These are phyloP conservation scores for Rosa chinensis DNA, from an alignment of 306 rosid genomes.

Conservation along the genomic window DNA sequence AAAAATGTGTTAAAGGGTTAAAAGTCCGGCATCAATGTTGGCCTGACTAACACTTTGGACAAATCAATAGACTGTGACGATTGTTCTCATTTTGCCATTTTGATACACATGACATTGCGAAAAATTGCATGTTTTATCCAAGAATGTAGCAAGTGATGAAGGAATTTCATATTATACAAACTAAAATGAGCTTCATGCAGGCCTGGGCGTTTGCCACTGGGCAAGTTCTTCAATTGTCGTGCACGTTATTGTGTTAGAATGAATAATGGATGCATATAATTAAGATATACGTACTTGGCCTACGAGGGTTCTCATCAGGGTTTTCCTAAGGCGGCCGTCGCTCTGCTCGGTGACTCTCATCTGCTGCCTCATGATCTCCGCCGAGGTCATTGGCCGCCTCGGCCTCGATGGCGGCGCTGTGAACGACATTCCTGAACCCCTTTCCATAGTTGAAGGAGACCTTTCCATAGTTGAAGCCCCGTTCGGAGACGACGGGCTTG, in stretches of 20 bases:
- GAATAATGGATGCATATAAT: neutral
- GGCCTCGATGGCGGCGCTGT: conserved; percentile 47
- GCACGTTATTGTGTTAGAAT: neutral
- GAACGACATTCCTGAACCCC: conserved; percentile 34
- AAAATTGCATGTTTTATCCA: neutral
- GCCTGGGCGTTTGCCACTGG: no score
- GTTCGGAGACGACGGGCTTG: conserved; percentile 54
- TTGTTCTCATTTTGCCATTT: neutral
- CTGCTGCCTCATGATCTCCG: conserved; percentile 97
- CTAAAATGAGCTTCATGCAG: no score
- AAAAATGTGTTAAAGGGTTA: neutral
- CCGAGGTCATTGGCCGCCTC: conserved; percentile 94
- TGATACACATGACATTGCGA: neutral
- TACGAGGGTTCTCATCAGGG: conserved; percentile 79
- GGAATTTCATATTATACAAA: no score
- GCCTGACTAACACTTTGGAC: neutral
- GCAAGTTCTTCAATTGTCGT: neutral
- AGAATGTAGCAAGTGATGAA: no score
- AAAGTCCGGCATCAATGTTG: neutral
- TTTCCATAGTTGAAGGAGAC: conserved; percentile 27
- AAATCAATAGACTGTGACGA: neutral
- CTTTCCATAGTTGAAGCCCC: conserved; percentile 17
- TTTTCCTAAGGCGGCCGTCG: conserved; percentile 76
- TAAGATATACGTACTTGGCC: conserved; percentile 68
- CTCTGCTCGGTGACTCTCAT: conserved; percentile 91